Evolutionary conservation across 192 early-diverging fungal genomes (phyloP).

Genomic region (Spinellus fusiger): DNA sequence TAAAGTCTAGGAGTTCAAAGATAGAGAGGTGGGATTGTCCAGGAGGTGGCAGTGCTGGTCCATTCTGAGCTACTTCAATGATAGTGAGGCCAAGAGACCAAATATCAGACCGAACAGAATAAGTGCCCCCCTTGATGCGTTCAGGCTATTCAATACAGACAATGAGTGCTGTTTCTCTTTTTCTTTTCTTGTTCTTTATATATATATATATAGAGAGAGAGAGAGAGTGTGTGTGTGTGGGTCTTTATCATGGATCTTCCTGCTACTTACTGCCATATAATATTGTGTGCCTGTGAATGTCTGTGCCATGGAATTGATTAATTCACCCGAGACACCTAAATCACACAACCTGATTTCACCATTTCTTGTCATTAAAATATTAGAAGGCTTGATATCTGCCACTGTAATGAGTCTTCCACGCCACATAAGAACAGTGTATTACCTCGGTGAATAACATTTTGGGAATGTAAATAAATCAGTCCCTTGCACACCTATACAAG

Average conservation of each 20-base stretch:
- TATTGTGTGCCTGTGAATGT: conserved; percentile 95
- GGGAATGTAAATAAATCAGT: conserved; percentile 79
- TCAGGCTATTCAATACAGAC: conserved; percentile 74
- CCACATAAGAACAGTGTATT: conserved; percentile 11
- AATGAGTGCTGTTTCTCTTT: too few relatives aligned
- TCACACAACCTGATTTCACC: conserved; percentile 95
- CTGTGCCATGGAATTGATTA: conserved; percentile 80
- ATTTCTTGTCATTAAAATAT: conserved; percentile 85
- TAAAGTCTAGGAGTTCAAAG: conserved; percentile 92
- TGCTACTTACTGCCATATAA: conserved; percentile 81
- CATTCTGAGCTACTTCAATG: conserved; percentile 87
- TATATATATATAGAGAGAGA: neutral
- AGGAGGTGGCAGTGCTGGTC: conserved; percentile 85
- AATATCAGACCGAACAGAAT: conserved; percentile 90
- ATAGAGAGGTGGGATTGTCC: conserved; percentile 67
- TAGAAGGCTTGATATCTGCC: conserved; percentile 97
- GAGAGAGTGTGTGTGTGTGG: neutral
- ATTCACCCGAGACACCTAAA: conserved; percentile 90
- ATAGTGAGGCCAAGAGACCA: conserved; percentile 94
- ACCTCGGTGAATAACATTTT: conserved; percentile 90
- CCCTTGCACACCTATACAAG: conserved; percentile 63
- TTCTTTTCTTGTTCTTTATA: neutral
- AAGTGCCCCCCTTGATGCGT: conserved; percentile 82
- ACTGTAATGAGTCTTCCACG: neutral
- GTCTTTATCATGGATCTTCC: neutral